Base-by-base conservation (phyloP, 2,329 filamentous ascomycete genomes). In the Aschersonia sp. region DNA sequence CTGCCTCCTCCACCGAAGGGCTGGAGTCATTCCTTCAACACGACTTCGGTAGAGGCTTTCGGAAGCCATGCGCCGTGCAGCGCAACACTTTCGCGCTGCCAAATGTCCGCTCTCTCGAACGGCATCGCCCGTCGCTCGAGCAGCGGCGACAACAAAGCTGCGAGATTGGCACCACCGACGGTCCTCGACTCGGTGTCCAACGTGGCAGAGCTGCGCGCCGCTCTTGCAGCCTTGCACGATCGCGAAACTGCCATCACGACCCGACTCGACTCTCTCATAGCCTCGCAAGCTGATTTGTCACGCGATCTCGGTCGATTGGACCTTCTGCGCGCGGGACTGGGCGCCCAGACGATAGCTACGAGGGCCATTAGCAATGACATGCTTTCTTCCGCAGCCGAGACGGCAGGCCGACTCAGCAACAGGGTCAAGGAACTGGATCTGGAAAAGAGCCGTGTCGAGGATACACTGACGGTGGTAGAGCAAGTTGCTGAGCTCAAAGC, bases 401-500 rank as follows among this genome's bases (percentile, higher is more conserved):
- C 89, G 35, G 92, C 92, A 4, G 81, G 81, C 47, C 79, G 86
- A 49, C 84, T 97, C 53, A 94, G 88, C 48, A 80, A 80, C 58
- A 85, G 88, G 47, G 92, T 98, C 48, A 88, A 86, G 62, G 76
- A 80, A 54, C 77, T 98, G 35, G 92, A 98, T 60, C 73, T 87
- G 49, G 90, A 98, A 67, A 94, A 97, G 70, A 81, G 81, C 50
- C 79, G 88, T 31, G 90, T 98, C 7, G 89, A 92, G 63, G 83
- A 88, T 46, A 97, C 92, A 0, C 70, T 98, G 49, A 77, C 83
- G 7, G 88, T 97, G 4, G 92, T 97, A 9, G 90, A 97, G 65
- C 89, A 96, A 68, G 90, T 98, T 11, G 85, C 87, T 5, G 92
- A 98, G 71, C 81, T 98, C 54, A 97, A 97, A 68, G 86, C 92